These are phyloP conservation scores for Globisporangium alternatum DNA, from an alignment of 352 stramenopile species.

Conservation along the genomic window DNA sequence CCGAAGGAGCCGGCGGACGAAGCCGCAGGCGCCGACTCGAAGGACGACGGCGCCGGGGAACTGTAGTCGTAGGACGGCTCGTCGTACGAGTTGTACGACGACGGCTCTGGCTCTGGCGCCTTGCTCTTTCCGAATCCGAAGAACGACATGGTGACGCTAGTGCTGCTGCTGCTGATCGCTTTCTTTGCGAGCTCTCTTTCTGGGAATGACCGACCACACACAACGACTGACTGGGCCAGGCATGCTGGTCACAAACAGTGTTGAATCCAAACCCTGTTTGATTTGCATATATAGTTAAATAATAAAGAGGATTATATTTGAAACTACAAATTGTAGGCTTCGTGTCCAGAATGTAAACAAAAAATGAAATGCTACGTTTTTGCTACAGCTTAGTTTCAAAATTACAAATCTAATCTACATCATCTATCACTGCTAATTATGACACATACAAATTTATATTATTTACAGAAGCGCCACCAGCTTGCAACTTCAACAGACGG, in stretches of 20 bases:
- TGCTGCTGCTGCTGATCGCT: neutral
- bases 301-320: neutral
- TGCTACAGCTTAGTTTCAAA: neutral
- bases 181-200: slow-evolving; percentile 2
- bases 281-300: neutral
- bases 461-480: neutral
- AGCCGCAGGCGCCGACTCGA: slow-evolving; percentile 27
- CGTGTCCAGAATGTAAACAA: no score
- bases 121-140: slow-evolving; percentile 80
- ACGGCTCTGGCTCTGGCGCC: slow-evolving; percentile 41
- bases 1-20: slow-evolving; percentile 33
- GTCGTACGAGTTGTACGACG: slow-evolving; percentile 56
- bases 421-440: no score
- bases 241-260: neutral
- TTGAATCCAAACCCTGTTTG: neutral
- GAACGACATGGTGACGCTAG: slow-evolving; percentile 49
- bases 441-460: no score
- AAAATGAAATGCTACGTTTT: neutral
- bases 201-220: slow-evolving; percentile 2
- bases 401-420: neutral
- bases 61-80: slow-evolving; percentile 80
- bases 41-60: slow-evolving; percentile 31
- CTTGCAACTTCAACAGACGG: neutral
- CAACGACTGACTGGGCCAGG: neutral
- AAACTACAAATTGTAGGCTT: neutral